Percentiles rank a stretch among this genome's conserved stretches.
These are phyloP conservation scores for Pterocarpus macrocarpus DNA, from an alignment of 306 rosid species.

Conservation along the genomic window DNA sequence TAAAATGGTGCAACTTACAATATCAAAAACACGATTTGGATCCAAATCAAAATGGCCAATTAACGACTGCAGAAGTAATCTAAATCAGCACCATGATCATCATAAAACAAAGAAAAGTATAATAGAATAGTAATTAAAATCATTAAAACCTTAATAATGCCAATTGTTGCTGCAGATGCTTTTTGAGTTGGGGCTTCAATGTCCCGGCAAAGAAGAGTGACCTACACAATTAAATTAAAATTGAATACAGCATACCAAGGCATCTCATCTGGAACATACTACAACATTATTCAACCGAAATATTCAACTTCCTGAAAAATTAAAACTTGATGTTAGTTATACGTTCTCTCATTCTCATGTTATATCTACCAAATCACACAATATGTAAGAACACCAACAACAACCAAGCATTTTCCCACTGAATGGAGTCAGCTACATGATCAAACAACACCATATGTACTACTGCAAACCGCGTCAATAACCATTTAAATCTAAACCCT, in stretches of 20 bases:
- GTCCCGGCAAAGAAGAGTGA: constrained; percentile 91
- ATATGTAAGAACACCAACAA: constrained; percentile 15
- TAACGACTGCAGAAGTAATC: constrained; percentile 77
- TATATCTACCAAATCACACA: not conserved
- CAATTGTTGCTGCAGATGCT: constrained; percentile 80
- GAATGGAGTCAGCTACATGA: not conserved
- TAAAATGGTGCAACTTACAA: constrained; percentile 66
- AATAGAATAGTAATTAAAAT: constrained; percentile 30
- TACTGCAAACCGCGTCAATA: not conserved
- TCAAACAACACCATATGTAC: not conserved
- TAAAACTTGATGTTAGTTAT: not conserved
- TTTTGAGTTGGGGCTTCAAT: constrained; percentile 66
- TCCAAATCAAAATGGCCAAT: constrained; percentile 99
- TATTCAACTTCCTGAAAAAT: constrained; percentile 2
- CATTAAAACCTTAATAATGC: constrained; percentile 87
- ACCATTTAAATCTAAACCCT: not conserved
- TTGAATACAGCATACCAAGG: constrained; percentile 42
- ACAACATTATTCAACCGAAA: constrained; percentile 27
- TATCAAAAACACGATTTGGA: constrained; percentile 97
- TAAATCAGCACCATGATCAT: constrained; percentile 40
- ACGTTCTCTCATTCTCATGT: not conserved
- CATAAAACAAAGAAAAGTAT: constrained; percentile 33
- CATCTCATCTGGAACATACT: constrained; percentile 24
- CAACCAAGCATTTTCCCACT: not conserved
- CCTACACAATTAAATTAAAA: constrained; percentile 55